Percentiles rank a stretch among this genome's conserved stretches.
phyloP scores from a whole-genome alignment of 139 green algal species.

The Coccomyxa sp. region DNA sequence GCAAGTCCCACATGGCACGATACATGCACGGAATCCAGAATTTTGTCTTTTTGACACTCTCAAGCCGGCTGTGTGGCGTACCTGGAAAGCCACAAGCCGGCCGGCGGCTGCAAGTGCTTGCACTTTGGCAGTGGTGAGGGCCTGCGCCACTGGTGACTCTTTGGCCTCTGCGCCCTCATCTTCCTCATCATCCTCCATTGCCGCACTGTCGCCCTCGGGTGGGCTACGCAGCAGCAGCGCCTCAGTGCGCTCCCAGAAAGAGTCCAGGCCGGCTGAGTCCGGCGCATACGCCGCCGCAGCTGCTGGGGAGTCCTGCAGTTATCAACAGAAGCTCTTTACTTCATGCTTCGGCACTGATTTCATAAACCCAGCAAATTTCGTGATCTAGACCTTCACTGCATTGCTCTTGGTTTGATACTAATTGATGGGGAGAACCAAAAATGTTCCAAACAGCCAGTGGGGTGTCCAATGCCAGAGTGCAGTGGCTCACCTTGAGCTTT shows the following conservation, averaged over 20 bases:
- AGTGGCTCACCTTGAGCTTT: conserved; percentile 8
- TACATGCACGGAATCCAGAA: too few relatives aligned
- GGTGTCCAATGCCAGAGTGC: too few relatives aligned
- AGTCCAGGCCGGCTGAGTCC: neutral
- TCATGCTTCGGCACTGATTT: too few relatives aligned
- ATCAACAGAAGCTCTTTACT: too few relatives aligned
- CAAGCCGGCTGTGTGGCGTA: neutral
- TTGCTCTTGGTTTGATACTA: too few relatives aligned
- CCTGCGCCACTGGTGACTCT: neutral
- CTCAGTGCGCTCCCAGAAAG: conserved; percentile 13
- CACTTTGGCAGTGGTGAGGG: neutral
- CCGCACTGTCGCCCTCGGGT: neutral
- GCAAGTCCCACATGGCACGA: too few relatives aligned
- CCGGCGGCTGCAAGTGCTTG: conserved; percentile 6
- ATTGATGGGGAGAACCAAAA: too few relatives aligned
- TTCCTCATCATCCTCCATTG: conserved; percentile 9
- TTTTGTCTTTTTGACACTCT: too few relatives aligned
- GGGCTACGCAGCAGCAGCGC: neutral
- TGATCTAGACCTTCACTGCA: too few relatives aligned
- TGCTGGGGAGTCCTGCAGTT: neutral
- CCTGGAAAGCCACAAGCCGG: conserved; percentile 14
- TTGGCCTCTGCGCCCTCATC: neutral
- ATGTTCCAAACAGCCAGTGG: too few relatives aligned
- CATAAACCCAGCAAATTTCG: too few relatives aligned
- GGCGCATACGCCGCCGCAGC: conserved; percentile 7